phyloP scores from a whole-genome alignment of 2,329 filamentous ascomycete species.

The Trichoderma sp. region DNA sequence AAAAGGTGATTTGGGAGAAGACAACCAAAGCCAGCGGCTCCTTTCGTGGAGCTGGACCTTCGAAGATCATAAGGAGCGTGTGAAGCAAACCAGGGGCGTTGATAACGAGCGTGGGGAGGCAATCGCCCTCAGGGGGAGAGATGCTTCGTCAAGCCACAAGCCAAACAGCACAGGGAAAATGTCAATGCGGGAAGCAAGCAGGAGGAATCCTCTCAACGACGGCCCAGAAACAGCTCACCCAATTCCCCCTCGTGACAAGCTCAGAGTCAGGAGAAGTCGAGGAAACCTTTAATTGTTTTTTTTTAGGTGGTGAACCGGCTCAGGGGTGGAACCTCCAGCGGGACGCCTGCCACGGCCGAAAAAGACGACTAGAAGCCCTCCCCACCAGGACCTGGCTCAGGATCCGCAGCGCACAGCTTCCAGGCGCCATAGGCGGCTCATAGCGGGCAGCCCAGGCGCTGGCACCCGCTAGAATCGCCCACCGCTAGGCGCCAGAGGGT shows the following conservation, averaged over 20 bases:
- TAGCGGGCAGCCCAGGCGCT: slow-evolving; percentile 19
- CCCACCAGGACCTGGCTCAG: slow-evolving; percentile 11
- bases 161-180: not conserved
- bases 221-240: slow-evolving; percentile 15
- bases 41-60: slow-evolving; percentile 27
- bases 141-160: slow-evolving; percentile 7
- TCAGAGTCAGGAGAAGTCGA: slow-evolving; percentile 26
- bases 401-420: not conserved
- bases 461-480: slow-evolving; percentile 13
- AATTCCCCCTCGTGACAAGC: slow-evolving; percentile 23
- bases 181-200: slow-evolving; percentile 13
- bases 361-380: slow-evolving; percentile 9
- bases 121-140: slow-evolving; percentile 31
- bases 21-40: slow-evolving; percentile 24
- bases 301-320: slow-evolving; percentile 29
- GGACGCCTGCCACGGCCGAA: slow-evolving; percentile 22
- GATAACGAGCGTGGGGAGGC: slow-evolving; percentile 37
- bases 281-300: slow-evolving; percentile 30
- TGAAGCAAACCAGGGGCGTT: slow-evolving; percentile 36
- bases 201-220: slow-evolving; percentile 1
- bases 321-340: slow-evolving; percentile 32
- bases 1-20: slow-evolving; percentile 2
- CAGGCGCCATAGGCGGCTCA: slow-evolving; percentile 22
- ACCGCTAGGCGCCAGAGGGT: not conserved
- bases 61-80: slow-evolving; percentile 32